These are phyloP conservation scores for Coniferiporia sulphurascens DNA, from an alignment of 1,284 basidiomycete genomes.

Conservation along the genomic window DNA sequence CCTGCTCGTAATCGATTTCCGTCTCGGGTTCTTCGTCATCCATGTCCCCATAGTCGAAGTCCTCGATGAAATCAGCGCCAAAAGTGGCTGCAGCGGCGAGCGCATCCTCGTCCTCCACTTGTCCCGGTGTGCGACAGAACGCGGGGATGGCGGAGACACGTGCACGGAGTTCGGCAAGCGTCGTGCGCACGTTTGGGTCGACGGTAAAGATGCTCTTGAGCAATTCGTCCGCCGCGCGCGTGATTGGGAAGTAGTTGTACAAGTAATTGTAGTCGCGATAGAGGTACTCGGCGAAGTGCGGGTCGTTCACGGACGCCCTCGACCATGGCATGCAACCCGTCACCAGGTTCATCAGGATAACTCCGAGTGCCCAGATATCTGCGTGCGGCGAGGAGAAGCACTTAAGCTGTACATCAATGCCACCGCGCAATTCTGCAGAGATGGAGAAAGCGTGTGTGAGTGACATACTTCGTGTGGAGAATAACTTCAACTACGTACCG, in stretches of 20 bases:
- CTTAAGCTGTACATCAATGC: constrained; percentile 62
- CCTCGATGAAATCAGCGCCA: no score
- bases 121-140: constrained; percentile 38
- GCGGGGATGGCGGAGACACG: constrained; percentile 63
- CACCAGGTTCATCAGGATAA: constrained; percentile 92
- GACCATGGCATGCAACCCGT: constrained; percentile 98
- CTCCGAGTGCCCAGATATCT: constrained; percentile 97
- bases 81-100: background rate
- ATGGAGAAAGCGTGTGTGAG: constrained; percentile 27
- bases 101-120: background rate
- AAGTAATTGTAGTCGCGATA: constrained; percentile 61
- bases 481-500: constrained; percentile 44
- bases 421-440: constrained; percentile 83
- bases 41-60: no score
- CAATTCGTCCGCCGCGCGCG: constrained; percentile 61
- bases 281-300: constrained; percentile 73
- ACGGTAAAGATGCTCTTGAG: constrained; percentile 68
- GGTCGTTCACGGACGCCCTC: constrained; percentile 79
- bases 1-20: no score
- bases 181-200: constrained; percentile 66
- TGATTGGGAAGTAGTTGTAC: constrained; percentile 71
- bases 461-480: constrained; percentile 10
- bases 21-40: no score
- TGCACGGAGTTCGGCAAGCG: constrained; percentile 64
- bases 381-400: constrained; percentile 85